Percentiles rank a stretch among this genome's conserved stretches.
Evolutionary conservation across 2,329 filamentous ascomycete genomes (phyloP).

Genomic region (Penicillium brevicompactum): DNA sequence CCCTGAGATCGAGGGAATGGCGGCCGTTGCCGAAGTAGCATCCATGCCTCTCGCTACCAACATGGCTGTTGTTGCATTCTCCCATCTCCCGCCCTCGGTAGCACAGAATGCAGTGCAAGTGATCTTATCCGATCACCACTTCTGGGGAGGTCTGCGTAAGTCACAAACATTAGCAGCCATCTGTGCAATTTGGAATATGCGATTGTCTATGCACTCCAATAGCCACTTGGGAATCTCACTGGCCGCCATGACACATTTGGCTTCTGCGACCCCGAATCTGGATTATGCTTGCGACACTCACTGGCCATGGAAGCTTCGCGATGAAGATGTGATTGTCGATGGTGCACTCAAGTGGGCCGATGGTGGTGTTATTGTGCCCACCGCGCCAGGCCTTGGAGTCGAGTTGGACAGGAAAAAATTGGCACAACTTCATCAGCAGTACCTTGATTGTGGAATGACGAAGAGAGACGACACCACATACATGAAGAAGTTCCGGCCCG

Average conservation of each 20-base stretch:
- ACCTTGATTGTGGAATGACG: conserved; percentile 38
- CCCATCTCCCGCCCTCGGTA: conserved; percentile 43
- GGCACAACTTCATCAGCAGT: conserved; percentile 39
- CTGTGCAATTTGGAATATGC: conserved; percentile 36
- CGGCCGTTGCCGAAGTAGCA: conserved; percentile 44
- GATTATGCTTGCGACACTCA: conserved; percentile 50
- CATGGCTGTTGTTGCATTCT: conserved; percentile 48
- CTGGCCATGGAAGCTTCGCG: conserved; percentile 49
- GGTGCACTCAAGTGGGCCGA: conserved; percentile 41
- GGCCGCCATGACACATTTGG: conserved; percentile 48
- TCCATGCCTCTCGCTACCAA: conserved; percentile 48
- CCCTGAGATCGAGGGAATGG: conserved; percentile 47
- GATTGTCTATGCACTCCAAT: conserved; percentile 49
- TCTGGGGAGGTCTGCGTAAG: conserved; percentile 48
- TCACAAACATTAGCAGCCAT: conserved; percentile 43
- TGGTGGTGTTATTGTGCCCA: conserved; percentile 41
- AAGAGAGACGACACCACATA: conserved; percentile 4
- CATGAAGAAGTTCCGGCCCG: conserved; percentile 4
- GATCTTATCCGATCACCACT: conserved; percentile 47
- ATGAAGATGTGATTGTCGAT: conserved; percentile 46
- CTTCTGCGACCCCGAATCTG: conserved; percentile 44
- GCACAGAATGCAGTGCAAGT: conserved; percentile 46
- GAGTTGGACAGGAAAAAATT: conserved; percentile 43
- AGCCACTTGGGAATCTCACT: conserved; percentile 49
- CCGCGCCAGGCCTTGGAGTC: conserved; percentile 38